Evolutionary conservation across 2,329 filamentous ascomycete species (phyloP).

Genomic region (Microdochium trichocladiopsis): DNA sequence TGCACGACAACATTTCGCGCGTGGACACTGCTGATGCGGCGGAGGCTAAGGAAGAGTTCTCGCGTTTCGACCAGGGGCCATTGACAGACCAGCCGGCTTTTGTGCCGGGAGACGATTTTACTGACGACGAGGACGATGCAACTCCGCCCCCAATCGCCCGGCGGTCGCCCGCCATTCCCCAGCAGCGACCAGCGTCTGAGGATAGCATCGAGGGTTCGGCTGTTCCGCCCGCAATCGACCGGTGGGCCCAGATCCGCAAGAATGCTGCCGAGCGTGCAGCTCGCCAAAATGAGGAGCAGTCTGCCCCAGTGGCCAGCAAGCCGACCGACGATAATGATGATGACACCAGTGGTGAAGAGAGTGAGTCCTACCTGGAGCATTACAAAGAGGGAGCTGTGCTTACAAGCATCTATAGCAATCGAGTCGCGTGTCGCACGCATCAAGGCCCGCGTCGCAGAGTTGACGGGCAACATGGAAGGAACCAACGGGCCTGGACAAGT

Average conservation of each 20-base stretch:
- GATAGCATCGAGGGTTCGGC: not conserved
- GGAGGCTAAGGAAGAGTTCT: constrained; percentile 54
- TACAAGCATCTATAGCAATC: constrained; percentile 56
- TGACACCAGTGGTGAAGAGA: constrained; percentile 83
- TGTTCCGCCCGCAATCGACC: constrained; percentile 46
- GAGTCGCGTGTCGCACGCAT: constrained; percentile 95
- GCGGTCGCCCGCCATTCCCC: constrained; percentile 13
- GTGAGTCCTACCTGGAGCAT: constrained; percentile 14
- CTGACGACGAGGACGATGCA: constrained; percentile 39
- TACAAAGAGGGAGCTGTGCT: not conserved
- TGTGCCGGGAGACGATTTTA: constrained; percentile 49
- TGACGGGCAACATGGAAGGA: constrained; percentile 78
- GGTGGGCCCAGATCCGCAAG: constrained; percentile 94
- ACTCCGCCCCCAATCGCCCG: constrained; percentile 45
- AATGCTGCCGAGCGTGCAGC: constrained; percentile 77
- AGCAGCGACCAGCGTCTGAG: constrained; percentile 2
- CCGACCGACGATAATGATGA: constrained; percentile 59
- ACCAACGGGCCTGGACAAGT: constrained; percentile 15
- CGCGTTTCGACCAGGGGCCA: constrained; percentile 81
- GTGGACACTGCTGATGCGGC: constrained; percentile 51
- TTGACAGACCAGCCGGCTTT: constrained; percentile 82
- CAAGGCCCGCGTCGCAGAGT: constrained; percentile 90
- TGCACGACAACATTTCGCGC: constrained; percentile 45
- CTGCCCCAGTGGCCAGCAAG: constrained; percentile 48
- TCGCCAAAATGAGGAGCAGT: constrained; percentile 59